These are phyloP conservation scores for barrel medic (Medicago truncatula) DNA, from an alignment of 306 rosid species.

Conservation along the genomic window MtrunA17r5.0-ANR NC_053045.1:53584501-53585000, in stretches of 20 bases:
- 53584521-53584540: constrained; percentile 56
- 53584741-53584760: constrained; percentile 5
- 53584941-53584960: constrained; percentile 47
- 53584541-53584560: constrained; percentile 76
- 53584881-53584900: background rate
- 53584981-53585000: constrained; percentile 91
- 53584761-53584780: background rate
- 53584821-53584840: too few species aligned
- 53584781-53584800: background rate
- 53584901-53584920: too few species aligned
- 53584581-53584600: constrained; percentile 62
- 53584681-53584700: constrained; percentile 73
- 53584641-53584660: constrained; percentile 44
- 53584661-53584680: constrained; percentile 72
- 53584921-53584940: background rate
- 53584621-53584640: constrained; percentile 46
- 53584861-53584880: background rate
- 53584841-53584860: too few species aligned
- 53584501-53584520: background rate
- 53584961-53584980: constrained; percentile 83
- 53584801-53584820: too few species aligned
- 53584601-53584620: constrained; percentile 48
- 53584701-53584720: constrained; percentile 85
- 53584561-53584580: constrained; percentile 74
- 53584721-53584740: constrained; percentile 85